phyloP scores from a whole-genome alignment of 192 early-diverging fungal species.

The Podila horticola region DNA sequence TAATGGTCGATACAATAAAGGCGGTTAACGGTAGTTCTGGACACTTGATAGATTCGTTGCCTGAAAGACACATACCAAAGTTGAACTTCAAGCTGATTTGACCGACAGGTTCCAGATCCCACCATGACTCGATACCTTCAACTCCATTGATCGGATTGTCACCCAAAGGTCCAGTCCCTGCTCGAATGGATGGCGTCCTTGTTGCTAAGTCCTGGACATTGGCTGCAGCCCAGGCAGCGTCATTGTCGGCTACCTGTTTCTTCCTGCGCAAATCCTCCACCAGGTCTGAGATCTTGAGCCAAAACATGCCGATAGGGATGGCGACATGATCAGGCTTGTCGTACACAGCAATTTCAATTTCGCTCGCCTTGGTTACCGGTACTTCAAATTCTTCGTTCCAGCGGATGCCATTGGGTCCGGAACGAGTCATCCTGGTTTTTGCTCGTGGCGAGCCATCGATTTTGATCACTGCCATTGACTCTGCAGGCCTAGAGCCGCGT shows the following conservation, averaged over 20 bases:
- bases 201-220: slow-evolving; percentile 30
- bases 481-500: slow-evolving; percentile 68
- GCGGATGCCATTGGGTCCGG: slow-evolving; percentile 61
- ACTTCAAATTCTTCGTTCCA: slow-evolving; percentile 92
- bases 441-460: slow-evolving; percentile 84
- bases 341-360: slow-evolving; percentile 92
- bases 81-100: slow-evolving; percentile 89
- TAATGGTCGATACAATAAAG: slow-evolving; percentile 10
- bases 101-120: slow-evolving; percentile 94
- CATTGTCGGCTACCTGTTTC: slow-evolving; percentile 74
- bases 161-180: slow-evolving; percentile 45
- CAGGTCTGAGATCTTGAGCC: slow-evolving; percentile 95
- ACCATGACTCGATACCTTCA: slow-evolving; percentile 80
- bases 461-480: slow-evolving; percentile 82
- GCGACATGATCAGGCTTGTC: slow-evolving; percentile 78
- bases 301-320: slow-evolving; percentile 85
- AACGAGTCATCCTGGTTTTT: slow-evolving; percentile 73
- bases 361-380: slow-evolving; percentile 88
- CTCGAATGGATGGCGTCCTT: slow-evolving; percentile 18
- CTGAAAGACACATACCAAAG: slow-evolving; percentile 68
- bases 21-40: too few relatives aligned
- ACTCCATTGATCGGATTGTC: slow-evolving; percentile 52
- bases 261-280: slow-evolving; percentile 84
- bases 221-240: slow-evolving; percentile 63
- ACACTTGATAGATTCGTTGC: neutral